Evolutionary conservation across 2,329 filamentous ascomycete species (phyloP).

Genomic region (Cordyceps javanica): DNA sequence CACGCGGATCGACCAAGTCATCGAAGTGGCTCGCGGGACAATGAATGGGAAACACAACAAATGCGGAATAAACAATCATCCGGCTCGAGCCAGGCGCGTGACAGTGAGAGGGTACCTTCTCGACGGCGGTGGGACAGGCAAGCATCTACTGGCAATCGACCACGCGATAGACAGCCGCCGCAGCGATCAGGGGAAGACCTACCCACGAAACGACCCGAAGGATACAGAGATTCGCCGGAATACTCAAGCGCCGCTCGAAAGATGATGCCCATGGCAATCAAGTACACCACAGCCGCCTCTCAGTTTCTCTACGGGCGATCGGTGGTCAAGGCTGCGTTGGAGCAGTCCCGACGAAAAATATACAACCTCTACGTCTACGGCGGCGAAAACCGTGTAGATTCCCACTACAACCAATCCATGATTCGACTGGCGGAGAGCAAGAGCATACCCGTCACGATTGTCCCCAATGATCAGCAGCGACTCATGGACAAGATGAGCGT

Average conservation of each 20-base stretch:
- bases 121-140: background rate
- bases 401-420: slow-evolving; percentile 38
- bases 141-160: background rate
- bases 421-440: slow-evolving; percentile 40
- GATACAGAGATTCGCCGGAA: background rate
- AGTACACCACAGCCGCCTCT: slow-evolving; percentile 76
- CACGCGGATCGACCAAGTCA: background rate
- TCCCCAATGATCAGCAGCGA: slow-evolving; percentile 55
- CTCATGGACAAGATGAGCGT: slow-evolving; percentile 78
- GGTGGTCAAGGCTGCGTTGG: slow-evolving; percentile 73
- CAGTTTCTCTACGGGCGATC: slow-evolving; percentile 86
- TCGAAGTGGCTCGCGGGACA: background rate
- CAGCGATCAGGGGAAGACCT: background rate
- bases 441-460: slow-evolving; percentile 49
- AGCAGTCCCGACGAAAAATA: slow-evolving; percentile 58
- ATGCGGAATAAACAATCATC: background rate
- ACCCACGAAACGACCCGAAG: background rate
- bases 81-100: background rate
- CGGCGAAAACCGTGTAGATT: slow-evolving; percentile 48
- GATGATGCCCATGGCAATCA: slow-evolving; percentile 32
- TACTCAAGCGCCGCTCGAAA: slow-evolving; percentile 7
- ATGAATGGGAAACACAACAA: background rate
- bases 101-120: background rate
- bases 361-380: slow-evolving; percentile 79
- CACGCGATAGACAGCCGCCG: too few relatives aligned